Conservation (phyloP, 352 stramenopile genomes). For the Globisporangium orthogonon region DNA sequence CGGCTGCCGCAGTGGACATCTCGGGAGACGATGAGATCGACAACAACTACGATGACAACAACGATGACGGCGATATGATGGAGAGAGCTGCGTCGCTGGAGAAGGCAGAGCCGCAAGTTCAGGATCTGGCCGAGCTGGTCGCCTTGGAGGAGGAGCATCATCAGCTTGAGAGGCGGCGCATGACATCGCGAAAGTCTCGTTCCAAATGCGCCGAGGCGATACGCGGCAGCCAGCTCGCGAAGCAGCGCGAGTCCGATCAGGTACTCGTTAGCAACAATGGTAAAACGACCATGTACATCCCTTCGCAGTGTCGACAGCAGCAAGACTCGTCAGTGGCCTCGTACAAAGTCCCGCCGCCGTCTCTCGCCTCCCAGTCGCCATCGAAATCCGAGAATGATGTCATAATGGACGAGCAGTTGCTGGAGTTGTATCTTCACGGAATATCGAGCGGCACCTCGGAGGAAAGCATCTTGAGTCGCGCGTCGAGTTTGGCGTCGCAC, state of each 20-base stretch:
- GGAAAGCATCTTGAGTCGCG: not conserved
- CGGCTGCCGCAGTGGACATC: not conserved
- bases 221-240: constrained; percentile 1
- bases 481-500: constrained; percentile 19
- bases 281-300: constrained; percentile 50
- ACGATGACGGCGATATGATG: not conserved
- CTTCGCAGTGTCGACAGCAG: constrained; percentile 11
- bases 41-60: not conserved
- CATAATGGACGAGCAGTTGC: constrained; percentile 50
- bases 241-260: not conserved
- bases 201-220: constrained; percentile 23
- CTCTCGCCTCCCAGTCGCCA: not conserved
- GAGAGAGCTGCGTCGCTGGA: not conserved
- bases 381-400: constrained; percentile 17
- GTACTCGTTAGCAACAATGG: constrained; percentile 35
- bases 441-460: constrained; percentile 27
- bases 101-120: constrained; percentile 2
- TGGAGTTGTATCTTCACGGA: constrained; percentile 48
- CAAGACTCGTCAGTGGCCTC: not conserved
- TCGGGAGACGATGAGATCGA: not conserved
- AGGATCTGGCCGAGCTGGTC: constrained; percentile 13
- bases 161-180: constrained; percentile 8
- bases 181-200: constrained; percentile 13
- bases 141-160: constrained; percentile 8
- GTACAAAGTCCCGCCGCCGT: not conserved